Evolutionary conservation across 192 early-diverging fungal species (phyloP).

Genomic region (Coemansia sp.): DNA sequence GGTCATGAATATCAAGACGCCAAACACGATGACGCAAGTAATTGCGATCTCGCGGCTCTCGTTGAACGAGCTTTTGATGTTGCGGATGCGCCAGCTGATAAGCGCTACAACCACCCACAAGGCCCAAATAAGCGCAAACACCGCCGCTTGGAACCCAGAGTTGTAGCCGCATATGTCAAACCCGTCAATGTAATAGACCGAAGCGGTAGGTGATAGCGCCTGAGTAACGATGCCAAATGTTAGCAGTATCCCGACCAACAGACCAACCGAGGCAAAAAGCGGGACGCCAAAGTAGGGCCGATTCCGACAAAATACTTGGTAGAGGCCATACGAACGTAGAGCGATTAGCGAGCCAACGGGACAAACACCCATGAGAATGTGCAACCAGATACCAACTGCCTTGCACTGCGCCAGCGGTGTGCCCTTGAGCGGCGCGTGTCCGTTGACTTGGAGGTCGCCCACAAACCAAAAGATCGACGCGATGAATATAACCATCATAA

Average conservation of each 20-base stretch:
- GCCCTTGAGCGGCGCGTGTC: conserved; percentile 37
- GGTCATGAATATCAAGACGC: conserved; percentile 32
- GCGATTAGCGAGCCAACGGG: conserved; percentile 34
- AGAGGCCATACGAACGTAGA: background rate
- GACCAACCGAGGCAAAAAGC: background rate
- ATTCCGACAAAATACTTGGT: conserved; percentile 1
- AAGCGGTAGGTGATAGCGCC: background rate
- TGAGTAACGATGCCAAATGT: conserved; percentile 41
- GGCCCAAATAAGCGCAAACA: conserved; percentile 42
- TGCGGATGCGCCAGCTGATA: conserved; percentile 44
- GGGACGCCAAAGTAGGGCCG: background rate
- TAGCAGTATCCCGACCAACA: conserved; percentile 8
- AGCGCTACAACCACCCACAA: conserved; percentile 26
- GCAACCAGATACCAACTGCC: conserved; percentile 49
- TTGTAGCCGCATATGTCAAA: conserved; percentile 37
- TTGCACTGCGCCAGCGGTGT: conserved; percentile 30
- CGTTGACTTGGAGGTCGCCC: conserved; percentile 53
- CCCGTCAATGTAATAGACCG: conserved; percentile 21
- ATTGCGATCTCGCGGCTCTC: conserved; percentile 40
- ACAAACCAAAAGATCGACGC: conserved; percentile 49
- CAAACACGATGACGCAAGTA: conserved; percentile 25
- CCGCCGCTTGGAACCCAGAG: conserved; percentile 28
- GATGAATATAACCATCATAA: conserved; percentile 34
- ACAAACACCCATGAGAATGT: conserved; percentile 31
- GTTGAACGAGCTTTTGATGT: conserved; percentile 55